Conservation (phyloP, 2,329 filamentous ascomycete species). For the Berkeleyomyces rouxiae region DNA sequence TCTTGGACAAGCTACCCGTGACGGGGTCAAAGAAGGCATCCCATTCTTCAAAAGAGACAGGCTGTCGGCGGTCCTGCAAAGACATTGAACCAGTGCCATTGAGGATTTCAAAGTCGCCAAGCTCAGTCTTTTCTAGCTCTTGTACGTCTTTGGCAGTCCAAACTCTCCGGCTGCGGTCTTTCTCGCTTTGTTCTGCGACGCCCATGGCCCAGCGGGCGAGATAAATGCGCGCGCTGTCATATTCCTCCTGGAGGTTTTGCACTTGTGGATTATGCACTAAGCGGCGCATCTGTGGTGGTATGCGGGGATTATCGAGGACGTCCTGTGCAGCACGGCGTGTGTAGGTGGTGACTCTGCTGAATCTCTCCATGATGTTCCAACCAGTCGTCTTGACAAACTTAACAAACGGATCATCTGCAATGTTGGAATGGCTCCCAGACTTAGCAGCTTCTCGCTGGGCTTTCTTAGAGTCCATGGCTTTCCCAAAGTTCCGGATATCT, state of each 20-base stretch:
- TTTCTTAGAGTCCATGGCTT: constrained; percentile 22
- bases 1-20: constrained; percentile 61
- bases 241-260: constrained; percentile 88
- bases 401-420: constrained; percentile 74
- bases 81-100: constrained; percentile 61
- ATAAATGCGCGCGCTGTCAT: constrained; percentile 89
- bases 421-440: constrained; percentile 24
- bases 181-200: constrained; percentile 90
- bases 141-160: constrained; percentile 89
- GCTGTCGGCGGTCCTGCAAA: constrained; percentile 58
- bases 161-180: constrained; percentile 67
- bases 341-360: constrained; percentile 94
- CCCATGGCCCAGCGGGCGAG: constrained; percentile 97
- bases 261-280: constrained; percentile 85
- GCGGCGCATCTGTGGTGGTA: constrained; percentile 75
- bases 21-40: constrained; percentile 67
- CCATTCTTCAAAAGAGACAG: constrained; percentile 75
- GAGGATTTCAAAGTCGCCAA: constrained; percentile 89
- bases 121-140: constrained; percentile 83
- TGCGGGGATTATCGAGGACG: constrained; percentile 73
- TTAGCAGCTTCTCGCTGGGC: constrained; percentile 22
- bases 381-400: constrained; percentile 89
- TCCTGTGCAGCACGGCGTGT: constrained; percentile 84
- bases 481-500: constrained; percentile 62
- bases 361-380: constrained; percentile 92